Base-by-base conservation (phyloP, 495 filamentous ascomycete species). In the Daldinia caldariorum region DNA sequence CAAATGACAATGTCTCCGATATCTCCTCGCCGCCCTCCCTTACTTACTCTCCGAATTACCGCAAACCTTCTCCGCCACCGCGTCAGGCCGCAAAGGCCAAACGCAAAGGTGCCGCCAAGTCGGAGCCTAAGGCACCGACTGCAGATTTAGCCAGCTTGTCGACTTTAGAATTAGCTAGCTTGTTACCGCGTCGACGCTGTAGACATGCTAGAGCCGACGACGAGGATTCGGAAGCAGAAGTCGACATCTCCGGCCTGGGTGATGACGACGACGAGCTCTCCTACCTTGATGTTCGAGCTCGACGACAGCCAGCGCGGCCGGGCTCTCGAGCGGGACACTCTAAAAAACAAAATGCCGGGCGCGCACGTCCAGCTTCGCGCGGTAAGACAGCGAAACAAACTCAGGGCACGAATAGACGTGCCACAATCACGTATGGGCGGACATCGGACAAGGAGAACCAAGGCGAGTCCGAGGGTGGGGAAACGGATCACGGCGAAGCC, bases 11-110 rank as follows among this genome's bases (percentile, higher is more conserved):
- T 26, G 29, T 70, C 39, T 84, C 82, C 7, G 77, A 81, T 35
- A 70, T 83, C 13, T 85, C 83, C 0, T 85, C 83, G 12, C 83
- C 82, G 0, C 83, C 83, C 3, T 85, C 83, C 3, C 78, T 85
- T 0, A 85, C 83, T 9, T 82, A 85, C 65, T 85, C 83, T 2
- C 83, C 83, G 3, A 83, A 84, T 59, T 83, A 80, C 63, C 75
- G 69, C 39, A 74, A 58, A 66, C 69, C 69, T 61, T 73, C 67
- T 62, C 76, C 66, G 57, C 79, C 39, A 16, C 74, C 56, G 45
- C 68, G 47, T 26, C 69, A 38, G 63, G 67, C 53, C 39, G 69
- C 37, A 12, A 76, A 71, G 26, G 61, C 62, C 20, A 73, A 63
- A 55, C 66, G 65, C 43, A 72, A 58, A 58, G 69, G 65, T 10